Percentiles rank a stretch among this genome's conserved stretches.
These are phyloP conservation scores for Quambalaria eucalypti DNA, from an alignment of 1,284 basidiomycete genomes.

Conservation along the genomic window DNA sequence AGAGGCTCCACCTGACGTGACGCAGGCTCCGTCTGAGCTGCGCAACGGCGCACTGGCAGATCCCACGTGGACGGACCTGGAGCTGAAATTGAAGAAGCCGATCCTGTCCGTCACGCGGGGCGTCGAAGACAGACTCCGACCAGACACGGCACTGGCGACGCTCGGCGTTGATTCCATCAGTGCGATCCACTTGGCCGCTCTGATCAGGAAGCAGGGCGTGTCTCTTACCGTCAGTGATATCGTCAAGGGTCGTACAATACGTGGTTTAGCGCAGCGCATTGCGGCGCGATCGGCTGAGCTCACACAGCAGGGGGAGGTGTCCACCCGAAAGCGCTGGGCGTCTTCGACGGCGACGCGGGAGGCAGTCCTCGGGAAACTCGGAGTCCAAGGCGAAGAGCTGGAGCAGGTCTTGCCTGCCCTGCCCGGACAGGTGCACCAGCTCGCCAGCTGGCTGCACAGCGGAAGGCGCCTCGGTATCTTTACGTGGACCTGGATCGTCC, in stretches of 20 bases:
- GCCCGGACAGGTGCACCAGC: conserved; percentile 27
- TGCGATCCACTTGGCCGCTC: conserved; percentile 33
- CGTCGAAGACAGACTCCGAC: conserved; percentile 9
- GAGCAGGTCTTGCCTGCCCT: conserved; percentile 25
- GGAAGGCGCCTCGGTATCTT: conserved; percentile 15
- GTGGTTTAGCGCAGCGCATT: conserved; percentile 7
- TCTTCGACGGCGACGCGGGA: background rate
- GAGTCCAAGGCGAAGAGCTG: conserved; percentile 1
- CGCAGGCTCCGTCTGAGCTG: background rate
- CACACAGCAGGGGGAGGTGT: no score
- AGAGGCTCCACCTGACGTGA: background rate
- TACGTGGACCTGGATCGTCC: conserved; percentile 15
- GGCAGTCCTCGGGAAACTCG: background rate
- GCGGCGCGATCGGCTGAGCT: background rate
- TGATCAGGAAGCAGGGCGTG: conserved; percentile 19
- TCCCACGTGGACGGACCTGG: background rate
- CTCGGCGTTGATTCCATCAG: conserved; percentile 42
- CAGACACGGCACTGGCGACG: conserved; percentile 17
- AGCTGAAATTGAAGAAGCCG: background rate
- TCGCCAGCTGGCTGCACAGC: conserved; percentile 17
- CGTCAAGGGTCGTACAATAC: conserved; percentile 20
- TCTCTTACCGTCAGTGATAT: conserved; percentile 26
- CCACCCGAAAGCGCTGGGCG: background rate
- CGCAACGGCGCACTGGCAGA: background rate
- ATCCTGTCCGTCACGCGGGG: conserved; percentile 9